Conservation (phyloP, 768 basidiomycete genomes). For the Daedaleopsis nitida region DNA sequence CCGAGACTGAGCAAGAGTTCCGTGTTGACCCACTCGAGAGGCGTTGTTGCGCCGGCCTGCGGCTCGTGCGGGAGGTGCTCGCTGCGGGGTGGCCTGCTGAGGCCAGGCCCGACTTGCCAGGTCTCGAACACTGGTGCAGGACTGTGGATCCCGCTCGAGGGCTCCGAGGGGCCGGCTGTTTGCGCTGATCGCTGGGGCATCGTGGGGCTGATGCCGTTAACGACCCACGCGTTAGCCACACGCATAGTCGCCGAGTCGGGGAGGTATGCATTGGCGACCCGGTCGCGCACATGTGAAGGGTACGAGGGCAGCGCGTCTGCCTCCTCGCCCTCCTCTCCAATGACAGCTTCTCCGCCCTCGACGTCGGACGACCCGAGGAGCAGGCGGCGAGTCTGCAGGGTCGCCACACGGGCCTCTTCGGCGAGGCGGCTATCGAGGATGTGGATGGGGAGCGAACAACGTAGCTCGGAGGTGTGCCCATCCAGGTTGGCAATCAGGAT, state of each 20-base stretch:
- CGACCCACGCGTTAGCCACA: conserved; percentile 64
- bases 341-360: conserved; percentile 30
- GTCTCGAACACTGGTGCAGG: conserved; percentile 25
- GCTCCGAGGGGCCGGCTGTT: conserved; percentile 10
- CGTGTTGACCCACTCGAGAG: conserved; percentile 82
- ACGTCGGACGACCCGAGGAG: conserved; percentile 49
- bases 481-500: conserved; percentile 83
- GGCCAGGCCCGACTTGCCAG: conserved; percentile 16
- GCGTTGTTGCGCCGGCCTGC: conserved; percentile 40
- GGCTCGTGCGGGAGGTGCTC: conserved; percentile 35
- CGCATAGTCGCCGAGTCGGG: conserved; percentile 65
- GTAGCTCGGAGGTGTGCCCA: conserved; percentile 92
- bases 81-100: conserved; percentile 10
- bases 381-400: conserved; percentile 74
- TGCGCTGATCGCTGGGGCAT: conserved; percentile 18
- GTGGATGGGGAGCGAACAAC: conserved; percentile 89
- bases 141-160: conserved; percentile 25
- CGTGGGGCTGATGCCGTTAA: conserved; percentile 43
- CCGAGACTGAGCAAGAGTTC: conserved; percentile 76
- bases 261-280: conserved; percentile 78
- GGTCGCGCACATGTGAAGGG: conserved; percentile 84
- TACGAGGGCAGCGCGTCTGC: conserved; percentile 86
- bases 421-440: conserved; percentile 75
- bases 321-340: conserved; percentile 50
- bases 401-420: conserved; percentile 72